phyloP scores from a whole-genome alignment of 768 basidiomycete genomes.

The Crucibulum laeve region DNA sequence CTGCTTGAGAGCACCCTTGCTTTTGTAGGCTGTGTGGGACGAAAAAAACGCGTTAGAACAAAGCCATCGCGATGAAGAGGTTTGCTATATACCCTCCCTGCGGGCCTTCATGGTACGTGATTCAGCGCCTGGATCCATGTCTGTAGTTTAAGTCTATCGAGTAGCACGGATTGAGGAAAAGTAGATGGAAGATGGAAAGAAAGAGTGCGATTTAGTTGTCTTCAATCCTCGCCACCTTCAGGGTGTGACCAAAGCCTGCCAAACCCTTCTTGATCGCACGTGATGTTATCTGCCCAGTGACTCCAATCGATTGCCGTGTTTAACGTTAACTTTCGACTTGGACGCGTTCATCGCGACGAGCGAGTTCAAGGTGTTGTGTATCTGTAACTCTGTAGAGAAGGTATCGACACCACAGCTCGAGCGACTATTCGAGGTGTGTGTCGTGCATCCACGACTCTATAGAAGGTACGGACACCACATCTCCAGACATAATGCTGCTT shows the following conservation, averaged over 20 bases:
- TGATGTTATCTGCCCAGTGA: constrained; percentile 25
- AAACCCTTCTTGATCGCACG: constrained; percentile 9
- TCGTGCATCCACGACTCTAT: too few species aligned
- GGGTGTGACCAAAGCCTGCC: constrained; percentile 19
- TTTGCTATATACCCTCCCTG: constrained; percentile 54
- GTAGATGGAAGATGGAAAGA: constrained; percentile 25
- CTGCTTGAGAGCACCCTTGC: constrained; percentile 82
- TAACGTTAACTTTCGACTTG: too few species aligned
- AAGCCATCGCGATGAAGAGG: constrained; percentile 20
- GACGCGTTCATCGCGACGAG: too few species aligned
- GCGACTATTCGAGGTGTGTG: too few species aligned
- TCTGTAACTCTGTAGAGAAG: too few species aligned
- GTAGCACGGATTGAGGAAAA: constrained; percentile 16
- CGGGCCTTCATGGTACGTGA: constrained; percentile 74
- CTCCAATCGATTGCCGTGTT: too few species aligned
- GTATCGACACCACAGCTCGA: too few species aligned
- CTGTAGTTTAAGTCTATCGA: constrained; percentile 12
- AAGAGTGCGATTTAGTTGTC: constrained; percentile 21
- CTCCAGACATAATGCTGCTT: too few species aligned
- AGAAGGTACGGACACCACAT: too few species aligned
- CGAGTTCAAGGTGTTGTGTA: too few species aligned
- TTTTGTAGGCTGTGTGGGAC: constrained; percentile 71
- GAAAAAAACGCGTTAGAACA: constrained; percentile 33
- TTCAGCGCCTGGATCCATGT: constrained; percentile 42
- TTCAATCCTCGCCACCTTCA: constrained; percentile 14